Evolutionary conservation across 2,329 filamentous ascomycete genomes (phyloP).

Genomic region (Pseudocercospora fuligena): DNA sequence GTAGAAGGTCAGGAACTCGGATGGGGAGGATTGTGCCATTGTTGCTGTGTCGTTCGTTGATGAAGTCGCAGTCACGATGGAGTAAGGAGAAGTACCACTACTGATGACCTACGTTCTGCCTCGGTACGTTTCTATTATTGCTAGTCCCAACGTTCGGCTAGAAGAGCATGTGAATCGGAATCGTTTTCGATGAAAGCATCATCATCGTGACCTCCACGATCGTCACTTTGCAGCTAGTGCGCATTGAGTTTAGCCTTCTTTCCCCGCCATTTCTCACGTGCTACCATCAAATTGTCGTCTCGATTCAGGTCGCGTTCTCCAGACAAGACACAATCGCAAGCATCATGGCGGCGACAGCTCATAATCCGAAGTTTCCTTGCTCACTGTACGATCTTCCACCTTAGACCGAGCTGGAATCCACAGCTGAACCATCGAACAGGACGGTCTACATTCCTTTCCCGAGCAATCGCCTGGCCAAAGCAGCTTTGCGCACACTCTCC

Average conservation of each 20-base stretch:
- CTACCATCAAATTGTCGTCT: too few relatives aligned
- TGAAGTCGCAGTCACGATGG: too few relatives aligned
- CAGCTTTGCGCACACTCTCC: constrained; percentile 74
- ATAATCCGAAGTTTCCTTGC: constrained; percentile 31
- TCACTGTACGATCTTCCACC: constrained; percentile 29
- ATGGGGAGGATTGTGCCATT: constrained; percentile 43
- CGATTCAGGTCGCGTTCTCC: too few relatives aligned
- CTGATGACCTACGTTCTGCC: not conserved
- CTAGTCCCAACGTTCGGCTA: constrained; percentile 1
- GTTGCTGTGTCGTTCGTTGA: constrained; percentile 14
- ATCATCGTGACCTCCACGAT: constrained; percentile 1
- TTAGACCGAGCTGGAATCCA: not conserved
- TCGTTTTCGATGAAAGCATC: not conserved
- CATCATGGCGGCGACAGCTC: constrained; percentile 5
- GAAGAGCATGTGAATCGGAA: not conserved
- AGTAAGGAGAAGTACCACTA: too few relatives aligned
- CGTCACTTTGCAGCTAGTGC: not conserved
- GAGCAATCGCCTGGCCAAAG: constrained; percentile 73
- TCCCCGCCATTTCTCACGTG: constrained; percentile 6
- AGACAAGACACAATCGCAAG: not conserved
- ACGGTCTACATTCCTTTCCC: constrained; percentile 81
- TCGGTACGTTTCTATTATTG: not conserved
- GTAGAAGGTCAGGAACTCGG: constrained; percentile 47
- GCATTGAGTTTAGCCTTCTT: not conserved
- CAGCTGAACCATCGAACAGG: constrained; percentile 49